Evolutionary conservation across 1,139 yeast species (phyloP), one percentile per base, ranked within the genome.

Genomic region (Debaryomyces nepalensis): DNA sequence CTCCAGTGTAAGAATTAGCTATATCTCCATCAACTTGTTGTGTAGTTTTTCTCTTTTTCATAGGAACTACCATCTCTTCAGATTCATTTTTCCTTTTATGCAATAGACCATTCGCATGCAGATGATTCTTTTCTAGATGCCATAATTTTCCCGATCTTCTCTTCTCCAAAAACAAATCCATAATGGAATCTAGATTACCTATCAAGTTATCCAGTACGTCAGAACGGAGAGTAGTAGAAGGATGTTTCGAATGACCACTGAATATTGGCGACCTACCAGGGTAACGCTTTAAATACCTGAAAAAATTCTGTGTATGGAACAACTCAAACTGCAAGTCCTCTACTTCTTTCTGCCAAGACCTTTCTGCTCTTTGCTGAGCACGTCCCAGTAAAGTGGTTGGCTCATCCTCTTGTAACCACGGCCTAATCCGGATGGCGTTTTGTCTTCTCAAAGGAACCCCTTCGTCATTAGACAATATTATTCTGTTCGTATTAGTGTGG

Each of bases 161-260:
- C 37, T 48, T 46, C 4, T 41, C 31, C 32, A 61, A 46, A 40
- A 55, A 59, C n/a, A 44, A 48, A 41, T 61, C 63, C 62, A 61
- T 53, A 4, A 41, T 43, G 4, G 43, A 36, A 37, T 57, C 61
- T 37, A 56, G 48, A 43, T 58, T 57, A n/a, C 55, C 43, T 19
- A 42, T 40, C 10, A 42, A 24, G 23, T 39, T 40, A 18, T 43
- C 46, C 30, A 37, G 44, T 15, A 20, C 32, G 12, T 37, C 36
- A n/a, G 33, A 26, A n/a, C 33, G 35, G 15, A 12, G 22, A 19
- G 29, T 31, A 19, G 32, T 26, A 14, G 35, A 33, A 20, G 45
- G 49, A 30, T 34, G 38, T 11, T 10, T 21, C 10, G 32, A 12
- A 26, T 48, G 52, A 8, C 29, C 4, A 9, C 26, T 33, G 33